Evolutionary conservation across 2,329 filamentous ascomycete species (phyloP).

Genomic region (Talaromyces amestolkiae): DNA sequence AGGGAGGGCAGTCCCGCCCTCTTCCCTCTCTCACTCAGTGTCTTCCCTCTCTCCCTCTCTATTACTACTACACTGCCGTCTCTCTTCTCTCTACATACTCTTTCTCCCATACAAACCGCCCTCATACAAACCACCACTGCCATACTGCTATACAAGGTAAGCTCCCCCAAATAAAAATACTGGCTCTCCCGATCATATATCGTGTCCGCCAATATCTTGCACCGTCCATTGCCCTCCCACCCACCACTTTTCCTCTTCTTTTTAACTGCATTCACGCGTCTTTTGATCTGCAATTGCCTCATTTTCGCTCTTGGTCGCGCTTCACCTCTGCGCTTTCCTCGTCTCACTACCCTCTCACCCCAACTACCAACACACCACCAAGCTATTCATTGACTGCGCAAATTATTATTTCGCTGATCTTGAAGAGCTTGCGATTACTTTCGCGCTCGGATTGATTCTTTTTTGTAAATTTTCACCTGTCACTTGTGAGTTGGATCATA

Average conservation of each 20-base stretch:
- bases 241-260: constrained; percentile 18
- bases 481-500: background rate
- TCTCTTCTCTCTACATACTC: constrained; percentile 30
- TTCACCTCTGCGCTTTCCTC: constrained; percentile 12
- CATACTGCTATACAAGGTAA: constrained; percentile 30
- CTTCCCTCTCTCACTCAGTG: constrained; percentile 1
- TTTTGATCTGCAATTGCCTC: constrained; percentile 26
- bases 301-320: constrained; percentile 28
- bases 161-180: constrained; percentile 26
- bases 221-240: constrained; percentile 23
- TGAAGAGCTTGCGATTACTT: background rate
- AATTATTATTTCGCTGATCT: constrained; percentile 6
- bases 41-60: constrained; percentile 24
- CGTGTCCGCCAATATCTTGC: constrained; percentile 28
- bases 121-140: constrained; percentile 39
- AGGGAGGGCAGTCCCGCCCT: constrained; percentile 3
- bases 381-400: background rate
- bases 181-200: background rate
- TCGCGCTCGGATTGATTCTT: background rate
- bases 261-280: constrained; percentile 21
- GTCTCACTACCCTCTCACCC: constrained; percentile 14
- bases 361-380: background rate
- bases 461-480: background rate
- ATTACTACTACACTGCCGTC: constrained; percentile 25
- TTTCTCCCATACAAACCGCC: constrained; percentile 35